Base-by-base conservation (phyloP, 305 asterid genomes). In the Rubia balearica region DNA sequence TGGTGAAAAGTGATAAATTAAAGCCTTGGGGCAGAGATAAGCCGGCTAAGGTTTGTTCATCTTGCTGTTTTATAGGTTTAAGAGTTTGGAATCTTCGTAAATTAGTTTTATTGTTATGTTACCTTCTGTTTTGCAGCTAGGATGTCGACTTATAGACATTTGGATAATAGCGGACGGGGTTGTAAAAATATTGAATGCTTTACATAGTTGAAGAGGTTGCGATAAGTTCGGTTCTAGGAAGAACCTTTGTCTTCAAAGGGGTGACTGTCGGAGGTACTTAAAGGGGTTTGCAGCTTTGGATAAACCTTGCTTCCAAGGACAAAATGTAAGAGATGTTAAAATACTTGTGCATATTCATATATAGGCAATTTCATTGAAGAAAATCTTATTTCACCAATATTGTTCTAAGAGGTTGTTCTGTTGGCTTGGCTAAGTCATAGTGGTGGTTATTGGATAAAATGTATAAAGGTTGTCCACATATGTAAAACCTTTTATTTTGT, bases 211-310 rank as follows among this genome's bases (percentile, higher is more conserved):
- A 27, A 27, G 30, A 27, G 30, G 30, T 27, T 27, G 30, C 30
- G 30, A 27, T 27, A 27, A 27, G 30, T 27, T 27, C 30, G 30
- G 30, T 27, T 27, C 30, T 27, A 2, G 30, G 2, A 27, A 27
- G 30, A 27, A 27, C 30, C 30, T 27, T 27, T 27, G 30, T 27
- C 30, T 27, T 27, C 30, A 27, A 27, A 27, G 30, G 30, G 30
- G 30, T 27, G 17, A 93, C 85, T 27, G 97, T 88, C 11, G 88
- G 74, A 69, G 97, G 96, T 24, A 42, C 91, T 66, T 84, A 91
- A 22, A 83, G 68, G 10, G 98, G 97, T 7, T 77, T 94, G 72
- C 98, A 94, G 65, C 81, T 94, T 14, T 94, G 98, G 98, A 87
- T 94, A 68, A 94, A 94, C 83, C 95, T 91, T 48, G 71, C 98